Evolutionary conservation across 805 yeast species (phyloP), one percentile per base, ranked within the genome.

Genomic region (Metschnikowia aberdeeniae): DNA sequence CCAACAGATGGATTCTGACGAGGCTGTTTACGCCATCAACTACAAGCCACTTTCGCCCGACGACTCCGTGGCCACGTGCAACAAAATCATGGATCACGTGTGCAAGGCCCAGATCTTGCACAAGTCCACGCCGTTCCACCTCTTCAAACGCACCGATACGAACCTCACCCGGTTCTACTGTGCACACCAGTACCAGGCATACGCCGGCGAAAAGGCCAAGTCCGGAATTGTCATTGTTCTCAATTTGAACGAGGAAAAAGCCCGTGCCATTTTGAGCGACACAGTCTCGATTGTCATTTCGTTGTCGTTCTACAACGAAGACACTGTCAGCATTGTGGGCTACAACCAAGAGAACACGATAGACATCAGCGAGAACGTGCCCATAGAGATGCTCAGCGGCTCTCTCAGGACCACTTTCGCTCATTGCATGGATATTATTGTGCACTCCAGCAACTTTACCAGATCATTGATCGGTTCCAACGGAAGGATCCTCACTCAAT

Each of bases 91-190:
- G 29, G 81, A 79, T 42, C 65, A 81, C 31, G 59, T 84, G 5
- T 78, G 81, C 47, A 84, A 86, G 60, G 85, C 95, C 0, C 80
- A 79, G 49, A 76, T 88, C 17, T 70, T 90, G 43, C 80, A 81
- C 58, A 90, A 92, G 58, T 77, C 82, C 1, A 85, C 89, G 39
- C 90, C 96, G 3, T 89, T 90, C 65, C 97, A 90, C 66, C 66
- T 92, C 28, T 92, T 92, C 71, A 80, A 76, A 52, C 70, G 78
- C 3, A 11, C 50, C 49, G 49, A 66, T 50, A 36, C 20, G 28
- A 62, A 31, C 46, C 70, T 47, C 57, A 73, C 30, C 22, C 56
- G 83, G 0, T 86, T 77, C 59, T 80, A 81, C 10, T 79, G 89
- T 3, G 93, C 93, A 0, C 95, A 86, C 58, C 86, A 82, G 53